phyloP scores from a whole-genome alignment of 192 early-diverging fungal species.

The Entrophospora sp. region DNA sequence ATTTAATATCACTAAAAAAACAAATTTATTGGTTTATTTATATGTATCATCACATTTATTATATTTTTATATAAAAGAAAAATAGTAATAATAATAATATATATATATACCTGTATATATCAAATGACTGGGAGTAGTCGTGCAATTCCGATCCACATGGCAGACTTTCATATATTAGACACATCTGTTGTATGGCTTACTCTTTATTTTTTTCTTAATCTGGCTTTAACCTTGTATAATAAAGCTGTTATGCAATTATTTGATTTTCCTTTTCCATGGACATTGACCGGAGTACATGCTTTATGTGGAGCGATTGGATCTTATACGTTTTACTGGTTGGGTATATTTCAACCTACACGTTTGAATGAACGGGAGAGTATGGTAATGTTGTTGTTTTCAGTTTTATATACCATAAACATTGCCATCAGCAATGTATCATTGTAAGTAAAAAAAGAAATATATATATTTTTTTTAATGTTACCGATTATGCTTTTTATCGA shows the following conservation, averaged over 20 bases:
- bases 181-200: constrained; percentile 46
- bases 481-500: too few species aligned
- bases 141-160: constrained; percentile 1
- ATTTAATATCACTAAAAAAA: too few species aligned
- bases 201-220: constrained; percentile 66
- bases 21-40: too few species aligned
- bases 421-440: constrained; percentile 77
- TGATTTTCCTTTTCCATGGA: constrained; percentile 76
- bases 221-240: constrained; percentile 75
- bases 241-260: constrained; percentile 71
- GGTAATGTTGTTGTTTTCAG: constrained; percentile 68
- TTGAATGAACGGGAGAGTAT: constrained; percentile 51
- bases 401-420: constrained; percentile 86
- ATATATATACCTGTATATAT: too few species aligned
- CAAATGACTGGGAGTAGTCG: too few species aligned
- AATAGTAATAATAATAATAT: too few species aligned
- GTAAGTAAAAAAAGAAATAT: constrained; percentile 36
- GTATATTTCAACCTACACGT: constrained; percentile 41
- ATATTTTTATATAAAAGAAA: too few species aligned
- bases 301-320: constrained; percentile 63
- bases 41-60: too few species aligned
- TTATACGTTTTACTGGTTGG: constrained; percentile 34
- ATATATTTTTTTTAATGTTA: not conserved
- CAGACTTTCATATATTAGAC: not conserved
- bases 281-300: constrained; percentile 77